phyloP scores from a whole-genome alignment of 495 filamentous ascomycete species.

The Daldinia grandis region DNA sequence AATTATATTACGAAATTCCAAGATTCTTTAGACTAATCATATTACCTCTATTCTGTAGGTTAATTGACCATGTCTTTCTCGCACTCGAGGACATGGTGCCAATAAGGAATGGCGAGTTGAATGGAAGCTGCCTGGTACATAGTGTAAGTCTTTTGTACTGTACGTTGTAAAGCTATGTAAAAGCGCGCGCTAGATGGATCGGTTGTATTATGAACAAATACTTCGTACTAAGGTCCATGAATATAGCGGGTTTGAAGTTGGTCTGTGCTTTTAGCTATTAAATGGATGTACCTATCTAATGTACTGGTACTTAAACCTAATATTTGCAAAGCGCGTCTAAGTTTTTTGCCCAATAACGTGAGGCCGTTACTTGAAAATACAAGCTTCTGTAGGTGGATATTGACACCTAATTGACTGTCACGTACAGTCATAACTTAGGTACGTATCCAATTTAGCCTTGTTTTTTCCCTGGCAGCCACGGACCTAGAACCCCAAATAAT shows the following conservation, averaged over 20 bases:
- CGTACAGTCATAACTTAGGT: background rate
- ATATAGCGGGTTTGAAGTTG: background rate
- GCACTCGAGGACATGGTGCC: too few species aligned
- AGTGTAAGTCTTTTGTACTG: too few species aligned
- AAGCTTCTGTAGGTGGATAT: slow-evolving; percentile 8
- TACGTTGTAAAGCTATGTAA: background rate
- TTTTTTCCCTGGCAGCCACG: slow-evolving; percentile 15
- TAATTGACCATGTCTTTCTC: too few species aligned
- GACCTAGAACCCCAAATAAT: slow-evolving; percentile 34
- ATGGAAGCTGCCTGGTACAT: too few species aligned
- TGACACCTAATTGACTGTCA: slow-evolving; percentile 16
- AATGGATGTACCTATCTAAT: background rate
- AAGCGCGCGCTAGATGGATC: background rate
- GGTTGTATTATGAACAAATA: background rate
- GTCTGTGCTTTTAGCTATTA: background rate
- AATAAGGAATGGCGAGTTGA: too few species aligned
- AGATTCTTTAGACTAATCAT: too few species aligned
- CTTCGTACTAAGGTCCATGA: background rate
- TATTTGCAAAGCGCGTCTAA: slow-evolving; percentile 23
- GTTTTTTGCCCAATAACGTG: slow-evolving; percentile 34
- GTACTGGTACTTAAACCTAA: background rate
- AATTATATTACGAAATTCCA: too few species aligned
- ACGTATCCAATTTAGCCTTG: background rate
- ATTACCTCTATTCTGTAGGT: too few species aligned
- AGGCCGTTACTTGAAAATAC: background rate